A percentile compares a stretch with the other conserved stretches of the same genome.
Conservation (phyloP, 1,284 basidiomycete species). For the Moesziomyces antarcticus region DNA sequence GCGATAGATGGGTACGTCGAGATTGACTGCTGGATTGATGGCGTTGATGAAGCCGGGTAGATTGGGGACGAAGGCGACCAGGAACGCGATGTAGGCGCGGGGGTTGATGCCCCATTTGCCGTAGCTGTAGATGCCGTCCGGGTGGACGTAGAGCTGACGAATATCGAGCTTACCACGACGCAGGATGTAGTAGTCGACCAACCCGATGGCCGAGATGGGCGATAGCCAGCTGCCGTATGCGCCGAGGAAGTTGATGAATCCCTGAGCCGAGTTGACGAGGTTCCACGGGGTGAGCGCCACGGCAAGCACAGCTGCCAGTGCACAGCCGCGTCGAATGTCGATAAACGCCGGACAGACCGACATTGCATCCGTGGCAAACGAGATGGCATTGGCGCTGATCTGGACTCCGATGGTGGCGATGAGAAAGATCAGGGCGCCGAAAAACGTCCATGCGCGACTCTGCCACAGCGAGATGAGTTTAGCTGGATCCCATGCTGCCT, state of each 20-base stretch:
- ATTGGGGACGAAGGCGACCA: slow-evolving; percentile 25
- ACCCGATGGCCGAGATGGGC: slow-evolving; percentile 18
- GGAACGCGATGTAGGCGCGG: slow-evolving; percentile 30
- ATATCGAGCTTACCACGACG: slow-evolving; percentile 17
- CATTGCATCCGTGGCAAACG: slow-evolving; percentile 36
- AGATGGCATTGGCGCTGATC: slow-evolving; percentile 24
- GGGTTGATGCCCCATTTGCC: slow-evolving; percentile 16
- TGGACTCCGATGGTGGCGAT: slow-evolving; percentile 33
- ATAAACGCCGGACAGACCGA: slow-evolving; percentile 18
- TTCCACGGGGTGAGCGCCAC: slow-evolving; percentile 30
- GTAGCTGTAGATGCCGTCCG: slow-evolving; percentile 26
- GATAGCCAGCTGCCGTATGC: slow-evolving; percentile 32
- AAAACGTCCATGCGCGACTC: slow-evolving; percentile 15
- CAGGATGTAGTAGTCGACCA: slow-evolving; percentile 29
- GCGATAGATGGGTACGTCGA: slow-evolving; percentile 27
- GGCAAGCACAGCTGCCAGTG: slow-evolving; percentile 15
- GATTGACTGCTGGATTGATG: slow-evolving; percentile 20
- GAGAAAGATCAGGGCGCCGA: slow-evolving; percentile 25
- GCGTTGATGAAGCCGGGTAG: slow-evolving; percentile 38
- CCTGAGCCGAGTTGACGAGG: slow-evolving; percentile 18
- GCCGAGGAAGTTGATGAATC: slow-evolving; percentile 36
- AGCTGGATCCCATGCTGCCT: slow-evolving; percentile 26
- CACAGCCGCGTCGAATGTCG: slow-evolving; percentile 18
- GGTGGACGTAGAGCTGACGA: slow-evolving; percentile 29
- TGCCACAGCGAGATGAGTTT: slow-evolving; percentile 19